Conservation (phyloP, 176 grass and related monocot species). For the Triticum timopheevii region DNA sequence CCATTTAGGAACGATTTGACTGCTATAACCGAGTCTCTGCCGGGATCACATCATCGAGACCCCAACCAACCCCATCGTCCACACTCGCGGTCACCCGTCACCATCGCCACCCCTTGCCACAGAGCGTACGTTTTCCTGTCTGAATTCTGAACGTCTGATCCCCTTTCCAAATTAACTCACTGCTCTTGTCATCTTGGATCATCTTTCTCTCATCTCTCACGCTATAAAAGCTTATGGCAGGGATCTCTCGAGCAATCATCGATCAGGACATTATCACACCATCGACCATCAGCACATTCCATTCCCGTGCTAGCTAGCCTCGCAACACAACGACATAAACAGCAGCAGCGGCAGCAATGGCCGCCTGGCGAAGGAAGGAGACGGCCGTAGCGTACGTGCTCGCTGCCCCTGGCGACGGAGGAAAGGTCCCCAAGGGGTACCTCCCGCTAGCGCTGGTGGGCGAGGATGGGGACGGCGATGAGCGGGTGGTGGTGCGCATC, state of each 20-base stretch:
- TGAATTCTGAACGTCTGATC: no score
- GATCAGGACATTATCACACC: background rate
- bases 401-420: rapidly evolving
- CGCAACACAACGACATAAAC: background rate
- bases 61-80: background rate
- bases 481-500: no score
- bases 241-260: background rate
- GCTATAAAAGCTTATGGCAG: background rate
- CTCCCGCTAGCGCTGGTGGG: no score
- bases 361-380: background rate
- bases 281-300: background rate
- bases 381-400: background rate
- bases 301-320: background rate
- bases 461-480: no score
- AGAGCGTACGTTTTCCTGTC: background rate
- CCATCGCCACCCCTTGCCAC: background rate
- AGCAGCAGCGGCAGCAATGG: no score
- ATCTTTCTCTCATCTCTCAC: background rate
- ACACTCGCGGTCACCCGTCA: background rate
- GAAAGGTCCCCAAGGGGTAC: conserved; percentile 23
- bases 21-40: background rate
- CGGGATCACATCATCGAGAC: no score
- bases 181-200: no score
- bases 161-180: background rate
- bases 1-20: background rate